Base-by-base conservation (phyloP, 805 yeast genomes). In the Yamadazyma laniorum region DNA sequence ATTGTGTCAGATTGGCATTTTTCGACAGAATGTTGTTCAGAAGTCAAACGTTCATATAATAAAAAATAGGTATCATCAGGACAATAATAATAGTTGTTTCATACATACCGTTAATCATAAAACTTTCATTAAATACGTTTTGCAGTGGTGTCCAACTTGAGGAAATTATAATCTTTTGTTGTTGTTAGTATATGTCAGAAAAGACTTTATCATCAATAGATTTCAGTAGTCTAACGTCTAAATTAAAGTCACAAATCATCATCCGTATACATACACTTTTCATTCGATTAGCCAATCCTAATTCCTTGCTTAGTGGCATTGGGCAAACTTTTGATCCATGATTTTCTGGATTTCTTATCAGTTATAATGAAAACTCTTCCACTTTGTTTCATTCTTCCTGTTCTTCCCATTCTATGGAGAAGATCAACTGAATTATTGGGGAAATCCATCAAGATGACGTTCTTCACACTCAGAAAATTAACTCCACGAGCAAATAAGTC, bases 371-470 rank as follows among this genome's bases (percentile, higher is more conserved):
- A 82, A 2, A 87, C 96, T 44, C 96, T 74, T 11, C 99, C 99
- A 25, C 83, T 72, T 53, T 83, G 88, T 31, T 84, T 85, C 85
- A 90, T 82, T 57, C 99, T 68, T 3, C 96, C 97, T 0, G 97
- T 91, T 63, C 99, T 77, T 1, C 99, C 99, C 1, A 87, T 83
- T 44, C 99, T 70, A 58, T 91, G 98, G 15, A 91, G 79, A 43
- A 91, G 67, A 60, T 91, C 98, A 14, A 87, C 81, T 0, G 96
- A 77, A 12, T 84, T 81, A 37, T 75, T 74, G 5, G 99, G 99
- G 31, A 89, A 77, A 55, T 91, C 97, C 65, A 82, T 83, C 35
- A 93, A 63, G 18, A 91, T 71, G 9, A 91, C 86, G 50, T 89
- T 89, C 48, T 89, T 74, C 21, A 93, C 79, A 13, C 85, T 85